phyloP scores from a whole-genome alignment of 345 rosid species.

The Arabidopsis suecica region DNA sequence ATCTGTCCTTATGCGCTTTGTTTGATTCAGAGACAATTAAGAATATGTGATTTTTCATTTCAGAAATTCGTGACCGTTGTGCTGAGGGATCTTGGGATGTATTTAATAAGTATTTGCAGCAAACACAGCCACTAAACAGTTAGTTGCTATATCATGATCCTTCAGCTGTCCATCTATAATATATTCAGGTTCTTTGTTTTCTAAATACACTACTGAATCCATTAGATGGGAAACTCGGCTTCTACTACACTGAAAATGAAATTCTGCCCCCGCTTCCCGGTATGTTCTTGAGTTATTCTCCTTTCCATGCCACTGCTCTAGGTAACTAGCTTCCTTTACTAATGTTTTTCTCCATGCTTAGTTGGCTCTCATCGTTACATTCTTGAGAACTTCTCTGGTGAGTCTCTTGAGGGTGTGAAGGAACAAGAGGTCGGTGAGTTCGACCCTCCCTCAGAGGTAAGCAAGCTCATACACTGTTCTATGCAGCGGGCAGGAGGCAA shows the following conservation, averaged over 20 bases:
- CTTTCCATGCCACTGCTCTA: background rate
- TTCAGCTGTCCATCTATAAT: slow-evolving; percentile 10
- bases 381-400: slow-evolving; percentile 62
- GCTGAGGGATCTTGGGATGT: slow-evolving; percentile 86
- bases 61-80: slow-evolving; percentile 71
- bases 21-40: background rate
- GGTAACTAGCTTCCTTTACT: slow-evolving; percentile 7
- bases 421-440: slow-evolving; percentile 72
- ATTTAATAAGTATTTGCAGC: slow-evolving; percentile 67
- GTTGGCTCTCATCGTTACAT: slow-evolving; percentile 84
- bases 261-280: slow-evolving; percentile 98
- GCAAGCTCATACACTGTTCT: slow-evolving; percentile 17
- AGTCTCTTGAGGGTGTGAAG: slow-evolving; percentile 51
- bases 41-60: background rate
- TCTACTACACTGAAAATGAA: slow-evolving; percentile 94
- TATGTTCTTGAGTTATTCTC: slow-evolving; percentile 39
- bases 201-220: slow-evolving; percentile 40
- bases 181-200: slow-evolving; percentile 31
- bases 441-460: slow-evolving; percentile 89
- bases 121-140: slow-evolving; percentile 87
- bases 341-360: slow-evolving; percentile 39
- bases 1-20: slow-evolving; percentile 1
- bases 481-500: background rate
- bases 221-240: slow-evolving; percentile 92
- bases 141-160: slow-evolving; percentile 13